Conservation (phyloP, 257 asterid genomes). For the Jaltomata sinuosa region DNA sequence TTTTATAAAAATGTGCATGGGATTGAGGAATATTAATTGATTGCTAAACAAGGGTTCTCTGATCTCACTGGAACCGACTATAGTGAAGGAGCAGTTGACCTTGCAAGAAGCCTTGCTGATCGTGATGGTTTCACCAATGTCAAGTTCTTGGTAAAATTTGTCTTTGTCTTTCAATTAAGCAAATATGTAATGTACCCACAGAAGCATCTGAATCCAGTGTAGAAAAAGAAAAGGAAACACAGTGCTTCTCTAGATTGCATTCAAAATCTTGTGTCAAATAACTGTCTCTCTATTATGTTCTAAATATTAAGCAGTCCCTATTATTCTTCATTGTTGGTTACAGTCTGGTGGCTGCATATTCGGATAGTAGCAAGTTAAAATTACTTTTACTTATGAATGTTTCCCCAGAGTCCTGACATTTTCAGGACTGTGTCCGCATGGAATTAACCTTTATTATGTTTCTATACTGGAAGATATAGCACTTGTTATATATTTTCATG, state of each 20-base stretch:
- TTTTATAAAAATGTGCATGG: too few relatives aligned
- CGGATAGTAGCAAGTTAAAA: background rate
- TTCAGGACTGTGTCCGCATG: background rate
- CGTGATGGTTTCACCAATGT: constrained; percentile 81
- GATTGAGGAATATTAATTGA: too few relatives aligned
- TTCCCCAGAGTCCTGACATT: background rate
- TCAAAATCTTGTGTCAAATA: background rate
- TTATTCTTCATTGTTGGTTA: background rate
- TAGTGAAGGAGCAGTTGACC: constrained; percentile 87
- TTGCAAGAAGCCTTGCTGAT: constrained; percentile 73
- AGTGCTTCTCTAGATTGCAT: background rate
- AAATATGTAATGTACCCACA: background rate
- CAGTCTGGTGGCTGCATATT: background rate
- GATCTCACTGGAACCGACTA: constrained; percentile 97
- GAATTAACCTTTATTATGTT: background rate
- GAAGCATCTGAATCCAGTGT: background rate
- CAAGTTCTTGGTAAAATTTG: constrained; percentile 56
- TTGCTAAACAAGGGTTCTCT: too few relatives aligned
- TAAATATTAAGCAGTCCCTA: background rate
- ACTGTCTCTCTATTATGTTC: background rate
- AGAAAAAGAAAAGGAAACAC: background rate
- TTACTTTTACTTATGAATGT: background rate
- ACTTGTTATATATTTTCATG: background rate
- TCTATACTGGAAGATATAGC: background rate
- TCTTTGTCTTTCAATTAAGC: background rate